These are phyloP conservation scores for Pseudognaphalium luteoalbum DNA, from an alignment of 129 eudicot species.

Conservation along the genomic window DNA sequence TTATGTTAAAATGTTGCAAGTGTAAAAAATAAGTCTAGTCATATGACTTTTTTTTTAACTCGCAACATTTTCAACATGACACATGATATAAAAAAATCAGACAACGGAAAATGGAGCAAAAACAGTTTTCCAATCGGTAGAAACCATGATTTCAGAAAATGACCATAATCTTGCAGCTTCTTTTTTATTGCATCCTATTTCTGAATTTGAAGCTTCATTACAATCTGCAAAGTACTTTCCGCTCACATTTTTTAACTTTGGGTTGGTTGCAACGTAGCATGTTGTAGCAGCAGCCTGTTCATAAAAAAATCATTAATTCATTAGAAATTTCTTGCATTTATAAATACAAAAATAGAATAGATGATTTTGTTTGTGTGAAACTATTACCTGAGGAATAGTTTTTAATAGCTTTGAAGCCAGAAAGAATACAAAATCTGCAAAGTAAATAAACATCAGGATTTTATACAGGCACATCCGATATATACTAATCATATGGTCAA, in stretches of 20 bases:
- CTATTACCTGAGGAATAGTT: constrained; percentile 87
- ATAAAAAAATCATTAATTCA: background rate
- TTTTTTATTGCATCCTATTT: constrained; percentile 55
- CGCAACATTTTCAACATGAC: background rate
- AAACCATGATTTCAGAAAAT: constrained; percentile 67
- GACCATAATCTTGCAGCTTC: constrained; percentile 80
- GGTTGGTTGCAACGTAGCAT: constrained; percentile 84
- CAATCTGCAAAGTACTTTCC: constrained; percentile 92
- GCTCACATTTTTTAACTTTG: constrained; percentile 43
- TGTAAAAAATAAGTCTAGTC: background rate
- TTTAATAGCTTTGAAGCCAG: constrained; percentile 75
- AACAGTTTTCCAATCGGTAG: constrained; percentile 34
- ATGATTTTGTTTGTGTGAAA: background rate
- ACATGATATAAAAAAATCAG: background rate
- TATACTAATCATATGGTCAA: no score
- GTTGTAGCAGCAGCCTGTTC: constrained; percentile 93
- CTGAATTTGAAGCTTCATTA: constrained; percentile 65
- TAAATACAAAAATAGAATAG: background rate
- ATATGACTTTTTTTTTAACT: background rate
- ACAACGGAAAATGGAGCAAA: constrained; percentile 35
- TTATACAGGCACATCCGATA: background rate
- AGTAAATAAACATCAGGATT: background rate
- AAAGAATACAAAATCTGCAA: constrained; percentile 81
- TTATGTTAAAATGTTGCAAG: background rate
- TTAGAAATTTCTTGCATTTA: background rate